Percentiles rank a stretch among this genome's conserved stretches.
These are phyloP conservation scores for Leccinum ochraceum DNA, from an alignment of 768 basidiomycete genomes.

Conservation along the genomic window DNA sequence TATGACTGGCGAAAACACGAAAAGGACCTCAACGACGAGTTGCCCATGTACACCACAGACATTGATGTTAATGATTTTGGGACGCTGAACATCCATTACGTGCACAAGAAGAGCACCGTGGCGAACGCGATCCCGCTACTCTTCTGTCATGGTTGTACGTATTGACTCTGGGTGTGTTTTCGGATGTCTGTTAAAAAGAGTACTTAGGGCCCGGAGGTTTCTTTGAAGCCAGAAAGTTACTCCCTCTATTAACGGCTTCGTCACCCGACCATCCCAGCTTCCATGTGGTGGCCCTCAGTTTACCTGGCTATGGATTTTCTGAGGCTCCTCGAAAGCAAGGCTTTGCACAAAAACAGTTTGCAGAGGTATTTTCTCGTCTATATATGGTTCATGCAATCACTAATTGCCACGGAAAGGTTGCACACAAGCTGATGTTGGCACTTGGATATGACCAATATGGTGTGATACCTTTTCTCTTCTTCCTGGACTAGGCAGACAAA, in stretches of 20 bases:
- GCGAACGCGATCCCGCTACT: constrained; percentile 55
- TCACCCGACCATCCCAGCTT: constrained; percentile 52
- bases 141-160: constrained; percentile 61
- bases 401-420: too few species aligned
- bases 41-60: constrained; percentile 57
- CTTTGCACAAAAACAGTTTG: constrained; percentile 51
- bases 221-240: constrained; percentile 52
- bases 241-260: constrained; percentile 49
- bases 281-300: constrained; percentile 58
- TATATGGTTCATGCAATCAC: too few species aligned
- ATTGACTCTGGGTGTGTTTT: not conserved
- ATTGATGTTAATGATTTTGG: constrained; percentile 50
- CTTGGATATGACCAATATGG: constrained; percentile 53
- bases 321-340: constrained; percentile 54
- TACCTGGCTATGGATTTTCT: constrained; percentile 66
- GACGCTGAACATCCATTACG: constrained; percentile 55
- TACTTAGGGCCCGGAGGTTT: constrained; percentile 53
- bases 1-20: constrained; percentile 62
- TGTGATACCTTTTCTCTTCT: constrained; percentile 7
- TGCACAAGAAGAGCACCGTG: constrained; percentile 51
- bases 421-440: constrained; percentile 49
- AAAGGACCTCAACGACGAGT: constrained; percentile 46
- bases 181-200: not conserved
- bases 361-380: constrained; percentile 42
- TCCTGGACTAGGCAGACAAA: not conserved